Conservation (phyloP, 2,329 filamentous ascomycete species). For the Penicillium brasilianum region DNA sequence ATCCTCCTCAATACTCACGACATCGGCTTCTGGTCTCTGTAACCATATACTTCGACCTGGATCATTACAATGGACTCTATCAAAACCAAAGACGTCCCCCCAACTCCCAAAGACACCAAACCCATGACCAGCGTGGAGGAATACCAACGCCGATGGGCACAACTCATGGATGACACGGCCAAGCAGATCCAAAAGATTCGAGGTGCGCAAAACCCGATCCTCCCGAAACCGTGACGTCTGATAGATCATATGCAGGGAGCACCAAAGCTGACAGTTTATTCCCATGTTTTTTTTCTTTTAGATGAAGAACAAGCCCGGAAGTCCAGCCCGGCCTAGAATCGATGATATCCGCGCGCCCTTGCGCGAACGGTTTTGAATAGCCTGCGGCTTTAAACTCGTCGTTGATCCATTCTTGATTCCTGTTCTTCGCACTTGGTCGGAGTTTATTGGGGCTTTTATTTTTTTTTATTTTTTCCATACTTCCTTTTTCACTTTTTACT, state of each 20-base stretch:
- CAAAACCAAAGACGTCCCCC: slow-evolving; percentile 14
- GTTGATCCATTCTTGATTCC: slow-evolving; percentile 7
- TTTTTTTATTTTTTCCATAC: background rate
- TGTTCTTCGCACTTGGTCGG: slow-evolving; percentile 4
- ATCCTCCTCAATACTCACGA: background rate
- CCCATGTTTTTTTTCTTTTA: slow-evolving; percentile 9
- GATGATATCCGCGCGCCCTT: slow-evolving; percentile 10
- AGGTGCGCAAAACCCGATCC: slow-evolving; percentile 13
- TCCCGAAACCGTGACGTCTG: slow-evolving; percentile 13
- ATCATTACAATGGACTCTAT: slow-evolving; percentile 15
- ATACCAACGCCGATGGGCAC: slow-evolving; percentile 25
- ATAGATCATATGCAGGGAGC: slow-evolving; percentile 17
- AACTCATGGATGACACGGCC: slow-evolving; percentile 26
- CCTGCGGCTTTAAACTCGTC: background rate
- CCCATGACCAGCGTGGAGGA: slow-evolving; percentile 21
- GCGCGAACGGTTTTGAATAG: background rate
- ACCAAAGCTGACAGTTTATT: slow-evolving; percentile 13
- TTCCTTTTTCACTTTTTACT: background rate
- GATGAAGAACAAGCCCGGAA: slow-evolving; percentile 22
- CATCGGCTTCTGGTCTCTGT: no score
- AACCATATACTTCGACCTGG: no score
- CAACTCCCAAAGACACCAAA: slow-evolving; percentile 8
- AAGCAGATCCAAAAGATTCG: slow-evolving; percentile 24
- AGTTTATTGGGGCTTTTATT: background rate
- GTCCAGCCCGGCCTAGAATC: slow-evolving; percentile 11